These are phyloP conservation scores for Zostera marina DNA, from an alignment of 116 monocot genomes.

Conservation along the genomic window DNA sequence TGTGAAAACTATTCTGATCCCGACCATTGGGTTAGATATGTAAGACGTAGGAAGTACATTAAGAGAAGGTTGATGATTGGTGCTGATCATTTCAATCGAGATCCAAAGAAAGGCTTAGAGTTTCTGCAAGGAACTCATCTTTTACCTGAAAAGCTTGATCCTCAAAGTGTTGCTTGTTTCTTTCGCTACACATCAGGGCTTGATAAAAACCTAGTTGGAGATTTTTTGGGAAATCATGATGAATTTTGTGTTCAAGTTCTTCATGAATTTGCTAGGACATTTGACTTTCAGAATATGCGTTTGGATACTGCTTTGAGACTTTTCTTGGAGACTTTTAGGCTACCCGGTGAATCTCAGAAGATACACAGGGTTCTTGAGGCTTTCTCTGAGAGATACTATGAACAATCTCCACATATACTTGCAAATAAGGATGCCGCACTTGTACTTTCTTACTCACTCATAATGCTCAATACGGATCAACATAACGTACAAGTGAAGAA, in stretches of 20 bases:
- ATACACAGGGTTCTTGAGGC: slow-evolving; percentile 86
- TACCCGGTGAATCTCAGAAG: slow-evolving; percentile 88
- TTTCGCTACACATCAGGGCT: slow-evolving; percentile 65
- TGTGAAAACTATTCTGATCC: slow-evolving; percentile 58
- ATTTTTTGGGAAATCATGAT: slow-evolving; percentile 84
- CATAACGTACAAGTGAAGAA: slow-evolving; percentile 91
- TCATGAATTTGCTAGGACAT: slow-evolving; percentile 81
- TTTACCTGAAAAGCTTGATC: slow-evolving; percentile 62
- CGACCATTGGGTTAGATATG: slow-evolving; percentile 53
- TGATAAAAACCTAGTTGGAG: slow-evolving; percentile 75
- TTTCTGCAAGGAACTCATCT: slow-evolving; percentile 58
- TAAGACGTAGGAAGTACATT: slow-evolving; percentile 48
- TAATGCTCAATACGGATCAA: slow-evolving; percentile 86
- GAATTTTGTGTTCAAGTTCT: slow-evolving; percentile 73
- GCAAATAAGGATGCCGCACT: slow-evolving; percentile 82
- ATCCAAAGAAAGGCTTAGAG: slow-evolving; percentile 71
- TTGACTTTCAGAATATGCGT: slow-evolving; percentile 78
- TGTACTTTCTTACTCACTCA: slow-evolving; percentile 63
- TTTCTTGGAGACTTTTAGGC: slow-evolving; percentile 71
- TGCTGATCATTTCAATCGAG: slow-evolving; percentile 71
- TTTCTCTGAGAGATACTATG: slow-evolving; percentile 84
- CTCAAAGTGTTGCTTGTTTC: slow-evolving; percentile 61
- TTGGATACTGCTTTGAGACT: slow-evolving; percentile 75
- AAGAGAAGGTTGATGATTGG: slow-evolving; percentile 67
- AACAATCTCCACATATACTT: slow-evolving; percentile 64